Conservation (phyloP, 768 basidiomycete genomes). For the Lactifluus subvellereus region DNA sequence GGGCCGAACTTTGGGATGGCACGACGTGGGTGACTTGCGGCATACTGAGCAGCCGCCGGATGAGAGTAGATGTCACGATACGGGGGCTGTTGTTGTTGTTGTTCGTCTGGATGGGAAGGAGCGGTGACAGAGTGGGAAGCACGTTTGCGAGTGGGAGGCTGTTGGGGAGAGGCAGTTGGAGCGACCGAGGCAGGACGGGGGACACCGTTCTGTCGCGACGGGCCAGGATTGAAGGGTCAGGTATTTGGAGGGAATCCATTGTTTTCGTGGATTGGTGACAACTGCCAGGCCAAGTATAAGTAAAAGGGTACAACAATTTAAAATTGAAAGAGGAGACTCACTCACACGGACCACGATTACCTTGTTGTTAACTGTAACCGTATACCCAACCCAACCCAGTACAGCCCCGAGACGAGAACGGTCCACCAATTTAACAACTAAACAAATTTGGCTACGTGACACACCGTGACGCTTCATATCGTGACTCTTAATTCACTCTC, state of each 20-base stretch:
- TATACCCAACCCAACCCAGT: no score
- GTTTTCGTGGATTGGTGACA: not conserved
- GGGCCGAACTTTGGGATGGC: constrained; percentile 92
- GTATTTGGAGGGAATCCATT: constrained; percentile 41
- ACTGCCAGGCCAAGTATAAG: not conserved
- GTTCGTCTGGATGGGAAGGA: constrained; percentile 41
- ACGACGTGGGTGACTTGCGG: constrained; percentile 75
- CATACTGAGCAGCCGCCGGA: constrained; percentile 79
- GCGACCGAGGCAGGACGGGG: constrained; percentile 57
- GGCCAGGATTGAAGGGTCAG: constrained; percentile 40
- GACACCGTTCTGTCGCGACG: constrained; percentile 39
- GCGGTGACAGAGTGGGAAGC: constrained; percentile 70
- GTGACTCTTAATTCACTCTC: no score
- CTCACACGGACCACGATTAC: no score
- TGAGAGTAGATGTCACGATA: constrained; percentile 77
- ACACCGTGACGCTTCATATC: no score
- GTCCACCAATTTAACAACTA: no score
- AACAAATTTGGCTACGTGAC: no score
- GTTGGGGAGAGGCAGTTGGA: constrained; percentile 43
- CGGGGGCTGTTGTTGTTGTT: constrained; percentile 30
- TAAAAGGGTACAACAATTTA: no score
- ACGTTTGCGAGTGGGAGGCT: constrained; percentile 44
- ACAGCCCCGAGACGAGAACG: no score
- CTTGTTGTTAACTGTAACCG: not conserved
- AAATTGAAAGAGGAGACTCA: not conserved